Evolutionary conservation across 306 rosid genomes (phyloP), one percentile per base, ranked within the genome.

Genomic region (Senna siamea): DNA sequence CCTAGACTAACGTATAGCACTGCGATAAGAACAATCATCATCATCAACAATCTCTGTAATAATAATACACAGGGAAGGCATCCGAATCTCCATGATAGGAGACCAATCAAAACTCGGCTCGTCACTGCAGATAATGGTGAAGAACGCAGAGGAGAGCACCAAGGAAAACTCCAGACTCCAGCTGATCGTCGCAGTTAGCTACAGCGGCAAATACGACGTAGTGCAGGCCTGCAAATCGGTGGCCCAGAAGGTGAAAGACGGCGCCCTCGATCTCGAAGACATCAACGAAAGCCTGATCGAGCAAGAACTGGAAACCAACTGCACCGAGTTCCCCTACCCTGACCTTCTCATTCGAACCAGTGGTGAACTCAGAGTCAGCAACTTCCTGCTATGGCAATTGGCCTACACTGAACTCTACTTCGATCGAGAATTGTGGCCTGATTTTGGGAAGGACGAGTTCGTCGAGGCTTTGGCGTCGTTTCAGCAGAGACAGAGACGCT

Each of bases 341-440:
- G 98, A 93, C 77, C 77, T 91, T 6, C 80, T 93, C 0, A 93
- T 93, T 13, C 54, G 96, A 52, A 93, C 96, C 11, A 85, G 98
- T 59, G 98, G 97, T 0, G 97, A 93, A 26, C 87, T 81, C 6
- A 82, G 98, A 76, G 84, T 93, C 9, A 93, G 97, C 77, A 91
- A 93, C 73, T 93, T 93, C 83, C 79, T 90, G 43, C 30, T 93
- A 40, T 90, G 98, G 97, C 96, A 93, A 70, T 60, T 88, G 75
- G 97, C 98, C 4, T 93, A 93, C 70, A 79, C 96, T 0, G 97
- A 93, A 60, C 79, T 93, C 18, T 86, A 78, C 86, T 90, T 87
- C 47, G 66, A 51, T 32, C 17, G 70, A 14, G 46, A 81, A 6
- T 79, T 86, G 2, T 90, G 97, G 98, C 97, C 97, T 35, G 98